phyloP scores from a whole-genome alignment of 1,284 basidiomycete genomes.

The Ustilago cynodontis region DNA sequence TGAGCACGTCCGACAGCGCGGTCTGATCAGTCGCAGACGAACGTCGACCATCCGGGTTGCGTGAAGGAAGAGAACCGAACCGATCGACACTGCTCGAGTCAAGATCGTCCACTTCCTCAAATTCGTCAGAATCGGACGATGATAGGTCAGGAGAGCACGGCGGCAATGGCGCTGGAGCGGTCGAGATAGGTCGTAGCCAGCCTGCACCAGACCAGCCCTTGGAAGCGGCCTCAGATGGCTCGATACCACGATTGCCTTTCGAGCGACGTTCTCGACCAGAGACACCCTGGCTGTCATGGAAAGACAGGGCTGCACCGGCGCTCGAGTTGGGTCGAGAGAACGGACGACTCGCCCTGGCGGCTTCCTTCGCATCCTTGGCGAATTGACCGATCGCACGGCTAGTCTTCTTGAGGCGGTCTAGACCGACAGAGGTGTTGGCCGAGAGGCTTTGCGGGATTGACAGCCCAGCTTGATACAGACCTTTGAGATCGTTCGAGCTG shows the following conservation, averaged over 20 bases:
- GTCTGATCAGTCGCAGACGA: slow-evolving; percentile 34
- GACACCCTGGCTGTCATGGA: slow-evolving; percentile 21
- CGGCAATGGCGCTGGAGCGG: slow-evolving; percentile 23
- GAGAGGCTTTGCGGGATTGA: slow-evolving; percentile 40
- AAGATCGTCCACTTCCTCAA: slow-evolving; percentile 13
- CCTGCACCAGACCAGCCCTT: slow-evolving; percentile 55
- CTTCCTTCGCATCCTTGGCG: slow-evolving; percentile 40
- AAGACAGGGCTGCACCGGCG: neutral
- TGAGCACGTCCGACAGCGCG: slow-evolving; percentile 9
- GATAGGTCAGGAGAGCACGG: slow-evolving; percentile 14
- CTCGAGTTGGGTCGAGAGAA: slow-evolving; percentile 23
- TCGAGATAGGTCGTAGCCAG: slow-evolving; percentile 44
- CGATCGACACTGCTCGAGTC: slow-evolving; percentile 5
- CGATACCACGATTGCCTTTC: slow-evolving; percentile 42
- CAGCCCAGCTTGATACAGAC: slow-evolving; percentile 34
- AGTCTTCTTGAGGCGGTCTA: slow-evolving; percentile 41
- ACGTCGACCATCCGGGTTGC: slow-evolving; percentile 25
- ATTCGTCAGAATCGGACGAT: slow-evolving; percentile 16
- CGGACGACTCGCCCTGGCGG: slow-evolving; percentile 14
- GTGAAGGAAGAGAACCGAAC: slow-evolving; percentile 8
- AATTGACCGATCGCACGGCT: slow-evolving; percentile 36
- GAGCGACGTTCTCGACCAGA: slow-evolving; percentile 20
- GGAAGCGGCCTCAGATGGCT: slow-evolving; percentile 43
- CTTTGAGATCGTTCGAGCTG: slow-evolving; percentile 42
- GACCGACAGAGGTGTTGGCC: slow-evolving; percentile 36